Base-by-base conservation (phyloP, 345 rosid genomes). In the Iberis pinnata region DNA sequence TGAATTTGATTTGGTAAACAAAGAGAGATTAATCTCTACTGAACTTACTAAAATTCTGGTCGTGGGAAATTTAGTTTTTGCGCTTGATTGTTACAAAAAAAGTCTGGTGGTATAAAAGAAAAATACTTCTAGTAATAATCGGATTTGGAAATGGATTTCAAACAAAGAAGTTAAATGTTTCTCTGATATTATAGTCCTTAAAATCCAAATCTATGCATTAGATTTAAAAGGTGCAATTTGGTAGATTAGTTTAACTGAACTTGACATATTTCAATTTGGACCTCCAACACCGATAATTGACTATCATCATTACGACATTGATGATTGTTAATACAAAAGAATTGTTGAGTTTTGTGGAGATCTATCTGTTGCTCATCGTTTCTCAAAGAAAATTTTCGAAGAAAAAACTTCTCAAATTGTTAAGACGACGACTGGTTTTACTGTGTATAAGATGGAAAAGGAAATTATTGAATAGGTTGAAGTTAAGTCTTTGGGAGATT, bases 381-480 rank as follows among this genome's bases (percentile, higher is more conserved):
- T 54, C 14, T 9, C 18, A 37, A 39, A 53, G 32, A 18, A 0
- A 1, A 17, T 26, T 25, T 2, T 8, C 8, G 19, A 20, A 18
- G 16, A 4, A 8, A 0, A 39, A 53, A 17, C 0, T 16, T 2
- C 7, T n/a, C n/a, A n/a, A 2, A 4, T 14, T 6, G 2, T 35
- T 0, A 6, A 19, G 12, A 46, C 3, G 32, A 55, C 68, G 2
- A 2, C 16, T 24, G 43, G 61, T 15, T 65, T 77, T 11, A 74
- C 43, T 40, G 70, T 71, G 12, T 74, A 68, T 15, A 77, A 62
- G 67, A 60, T 77, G 39, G 49, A 77, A 31, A 54, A 43, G 45
- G 75, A 74, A 11, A 39, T 27, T 59, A 60, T 58, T n/a, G 57
- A 35, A 38, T 77, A 76, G 78, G 78, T 60, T 44, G 58, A 71